phyloP scores from a whole-genome alignment of 441 rosid species.

The Euphorbia celastroides region DNA sequence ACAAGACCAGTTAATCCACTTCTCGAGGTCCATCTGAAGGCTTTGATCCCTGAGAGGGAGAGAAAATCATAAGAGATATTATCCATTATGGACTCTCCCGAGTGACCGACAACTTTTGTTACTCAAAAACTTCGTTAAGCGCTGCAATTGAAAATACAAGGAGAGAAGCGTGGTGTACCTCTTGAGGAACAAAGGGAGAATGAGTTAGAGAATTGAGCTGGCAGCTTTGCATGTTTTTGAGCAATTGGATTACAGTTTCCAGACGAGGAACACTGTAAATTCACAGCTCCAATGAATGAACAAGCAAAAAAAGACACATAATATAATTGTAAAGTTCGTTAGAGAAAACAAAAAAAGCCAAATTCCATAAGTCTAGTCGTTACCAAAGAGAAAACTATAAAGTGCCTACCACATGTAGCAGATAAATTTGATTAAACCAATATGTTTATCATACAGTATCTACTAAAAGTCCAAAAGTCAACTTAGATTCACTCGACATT shows the following conservation, averaged over 20 bases:
- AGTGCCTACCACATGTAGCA: background rate
- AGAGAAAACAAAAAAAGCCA: background rate
- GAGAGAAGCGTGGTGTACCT: slow-evolving; percentile 25
- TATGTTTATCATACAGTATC: background rate
- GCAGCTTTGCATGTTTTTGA: slow-evolving; percentile 53
- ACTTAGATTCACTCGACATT: background rate
- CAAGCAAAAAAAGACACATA: background rate
- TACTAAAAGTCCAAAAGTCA: too few species aligned
- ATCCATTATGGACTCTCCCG: background rate
- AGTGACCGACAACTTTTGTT: too few species aligned
- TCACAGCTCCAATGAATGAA: slow-evolving; percentile 9
- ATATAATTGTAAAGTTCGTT: background rate
- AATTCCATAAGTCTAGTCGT: background rate
- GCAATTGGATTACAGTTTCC: slow-evolving; percentile 47
- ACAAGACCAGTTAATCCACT: slow-evolving; percentile 1
- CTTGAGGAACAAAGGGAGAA: slow-evolving; percentile 19
- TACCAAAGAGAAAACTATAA: background rate
- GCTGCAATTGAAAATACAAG: background rate
- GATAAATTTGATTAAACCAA: background rate
- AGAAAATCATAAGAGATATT: slow-evolving; percentile 8
- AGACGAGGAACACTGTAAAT: slow-evolving; percentile 56
- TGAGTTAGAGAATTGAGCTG: slow-evolving; percentile 49
- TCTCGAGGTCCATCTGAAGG: slow-evolving; percentile 12
- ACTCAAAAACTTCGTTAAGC: background rate
- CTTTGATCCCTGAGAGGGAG: slow-evolving; percentile 12